Evolutionary conservation across 2,329 filamentous ascomycete genomes (phyloP).

Genomic region (Phialophora tarda): DNA sequence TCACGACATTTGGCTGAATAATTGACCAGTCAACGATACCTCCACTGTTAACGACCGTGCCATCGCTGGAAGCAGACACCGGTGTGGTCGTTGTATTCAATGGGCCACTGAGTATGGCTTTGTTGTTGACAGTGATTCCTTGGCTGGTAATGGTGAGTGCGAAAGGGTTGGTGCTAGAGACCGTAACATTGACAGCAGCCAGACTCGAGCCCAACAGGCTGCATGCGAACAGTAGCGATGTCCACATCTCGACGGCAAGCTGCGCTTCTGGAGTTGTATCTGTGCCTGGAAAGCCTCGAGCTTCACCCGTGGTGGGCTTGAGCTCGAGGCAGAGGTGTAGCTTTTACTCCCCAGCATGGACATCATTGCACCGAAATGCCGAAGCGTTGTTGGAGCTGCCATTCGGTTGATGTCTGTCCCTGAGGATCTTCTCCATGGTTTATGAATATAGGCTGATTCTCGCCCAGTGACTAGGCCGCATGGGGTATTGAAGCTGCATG

Average conservation of each 20-base stretch:
- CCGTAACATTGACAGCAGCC: neutral
- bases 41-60: neutral
- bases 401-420: neutral
- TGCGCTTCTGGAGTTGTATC: neutral
- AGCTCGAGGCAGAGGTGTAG: neutral
- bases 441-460: conserved; percentile 14
- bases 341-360: conserved; percentile 12
- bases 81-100: conserved; percentile 6
- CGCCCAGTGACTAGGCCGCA: neutral
- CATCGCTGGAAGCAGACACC: conserved; percentile 8
- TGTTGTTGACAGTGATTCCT: conserved; percentile 9
- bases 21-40: conserved; percentile 13
- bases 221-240: neutral
- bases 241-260: conserved; percentile 4
- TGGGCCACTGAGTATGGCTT: conserved; percentile 8
- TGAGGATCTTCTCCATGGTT: neutral
- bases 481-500: conserved; percentile 4
- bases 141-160: conserved; percentile 4
- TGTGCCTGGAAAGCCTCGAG: neutral
- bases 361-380: conserved; percentile 5
- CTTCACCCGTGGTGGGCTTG: neutral
- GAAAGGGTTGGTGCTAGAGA: conserved; percentile 6
- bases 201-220: conserved; percentile 6
- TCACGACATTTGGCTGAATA: conserved; percentile 14
- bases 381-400: neutral